Base-by-base conservation (phyloP, 495 filamentous ascomycete species). In the Schizothecium vesticola region DNA sequence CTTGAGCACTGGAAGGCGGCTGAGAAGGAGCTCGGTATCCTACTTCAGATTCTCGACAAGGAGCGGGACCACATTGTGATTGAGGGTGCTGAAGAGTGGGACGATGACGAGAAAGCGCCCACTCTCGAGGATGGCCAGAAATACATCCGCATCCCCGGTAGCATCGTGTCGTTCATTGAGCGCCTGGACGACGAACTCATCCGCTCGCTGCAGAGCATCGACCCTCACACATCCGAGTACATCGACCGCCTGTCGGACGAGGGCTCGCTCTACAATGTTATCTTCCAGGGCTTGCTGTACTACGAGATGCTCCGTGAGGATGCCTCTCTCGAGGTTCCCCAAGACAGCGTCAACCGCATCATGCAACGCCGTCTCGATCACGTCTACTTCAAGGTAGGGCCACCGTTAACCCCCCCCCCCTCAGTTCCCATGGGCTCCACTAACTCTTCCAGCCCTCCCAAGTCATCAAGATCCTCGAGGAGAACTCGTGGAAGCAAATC, bases 151-250 rank as follows among this genome's bases (percentile, higher is more conserved):
- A 89, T 99, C 70, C 92, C 96, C 16, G 95, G 95, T 76, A 97
- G 92, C 79, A 83, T 97, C 66, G 92, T 97, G 22, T 98, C 96
- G 0, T 94, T 93, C 77, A 90, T 96, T 22, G 95, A 99, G 85
- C 86, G 96, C 71, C 86, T 99, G 21, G 95, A 99, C 75, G 95
- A 99, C 75, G 96, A 98, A 81, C 93, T 99, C 72, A 97, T 92
- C 58, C 88, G 95, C 71, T 97, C 94, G 16, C 82, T 99, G 64
- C 95, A 98, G 80, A 90, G 91, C 77, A 97, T 98, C 75, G 95
- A 99, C 77, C 95, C 95, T 66, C 95, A 99, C 80, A 99, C 95
- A 59, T 93, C 94, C 36, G 95, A 99, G 79, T 99, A 99, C 76
- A 97, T 99, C 70, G 95, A 98, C 71, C 87, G 96, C 56, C 80